Conservation (phyloP, 2,329 filamentous ascomycete species). For the Aspergillus ruber region DNA sequence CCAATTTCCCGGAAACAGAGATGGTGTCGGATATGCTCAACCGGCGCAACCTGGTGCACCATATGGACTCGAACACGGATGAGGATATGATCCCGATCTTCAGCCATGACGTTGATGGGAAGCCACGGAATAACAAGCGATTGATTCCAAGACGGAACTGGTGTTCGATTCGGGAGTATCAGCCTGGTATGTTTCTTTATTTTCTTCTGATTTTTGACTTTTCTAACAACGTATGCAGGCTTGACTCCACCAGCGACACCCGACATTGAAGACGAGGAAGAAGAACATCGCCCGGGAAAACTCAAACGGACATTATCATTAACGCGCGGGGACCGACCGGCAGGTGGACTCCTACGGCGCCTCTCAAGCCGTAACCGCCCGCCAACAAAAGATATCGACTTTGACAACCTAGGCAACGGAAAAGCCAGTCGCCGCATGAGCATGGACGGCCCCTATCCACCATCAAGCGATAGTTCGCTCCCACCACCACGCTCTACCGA, state of each 20-base stretch:
- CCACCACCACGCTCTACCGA: constrained; percentile 17
- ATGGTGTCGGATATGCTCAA: constrained; percentile 87
- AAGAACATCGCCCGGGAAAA: constrained; percentile 27
- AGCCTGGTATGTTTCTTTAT: constrained; percentile 52
- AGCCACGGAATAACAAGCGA: constrained; percentile 81
- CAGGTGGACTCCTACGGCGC: constrained; percentile 39
- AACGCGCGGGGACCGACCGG: constrained; percentile 48
- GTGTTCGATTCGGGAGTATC: constrained; percentile 84
- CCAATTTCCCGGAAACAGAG: constrained; percentile 81
- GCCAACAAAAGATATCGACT: constrained; percentile 35
- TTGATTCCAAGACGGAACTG: constrained; percentile 88
- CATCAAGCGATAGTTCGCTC: constrained; percentile 28
- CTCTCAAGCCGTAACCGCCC: constrained; percentile 40
- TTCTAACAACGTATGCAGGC: constrained; percentile 34
- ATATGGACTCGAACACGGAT: constrained; percentile 66
- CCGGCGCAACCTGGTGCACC: constrained; percentile 74
- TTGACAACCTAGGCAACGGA: constrained; percentile 21
- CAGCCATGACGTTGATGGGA: constrained; percentile 79
- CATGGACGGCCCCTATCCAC: constrained; percentile 26
- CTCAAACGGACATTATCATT: constrained; percentile 58
- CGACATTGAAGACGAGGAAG: constrained; percentile 38
- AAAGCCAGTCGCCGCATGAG: constrained; percentile 26
- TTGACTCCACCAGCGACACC: constrained; percentile 65
- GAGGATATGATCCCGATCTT: constrained; percentile 97
- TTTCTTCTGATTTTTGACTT: not conserved